These are phyloP conservation scores for Taphrina deformans DNA, from an alignment of 1,139 yeast genomes.

Conservation along the genomic window DNA sequence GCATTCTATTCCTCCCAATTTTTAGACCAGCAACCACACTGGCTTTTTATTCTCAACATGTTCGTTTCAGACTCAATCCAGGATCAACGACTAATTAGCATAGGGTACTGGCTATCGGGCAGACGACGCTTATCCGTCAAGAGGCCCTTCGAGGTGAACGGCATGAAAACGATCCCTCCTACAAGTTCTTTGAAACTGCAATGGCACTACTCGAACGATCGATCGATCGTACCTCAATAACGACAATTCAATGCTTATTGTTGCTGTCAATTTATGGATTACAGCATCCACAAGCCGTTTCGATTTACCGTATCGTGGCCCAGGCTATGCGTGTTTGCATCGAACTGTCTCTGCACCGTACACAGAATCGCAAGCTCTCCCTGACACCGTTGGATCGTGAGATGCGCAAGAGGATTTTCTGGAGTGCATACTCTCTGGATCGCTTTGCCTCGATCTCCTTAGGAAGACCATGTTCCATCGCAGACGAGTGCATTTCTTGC, in stretches of 20 bases:
- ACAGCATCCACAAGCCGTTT: slow-evolving; percentile 30
- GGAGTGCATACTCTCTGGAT: slow-evolving; percentile 40
- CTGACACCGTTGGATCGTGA: slow-evolving; percentile 36
- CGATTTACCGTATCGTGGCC: slow-evolving; percentile 24
- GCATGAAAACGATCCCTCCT: not conserved
- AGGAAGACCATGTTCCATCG: slow-evolving; percentile 41
- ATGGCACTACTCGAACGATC: slow-evolving; percentile 24
- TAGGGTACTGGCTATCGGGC: slow-evolving; percentile 29
- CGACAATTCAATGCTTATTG: slow-evolving; percentile 24
- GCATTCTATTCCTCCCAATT: slow-evolving; percentile 17
- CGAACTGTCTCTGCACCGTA: slow-evolving; percentile 28
- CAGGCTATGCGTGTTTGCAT: slow-evolving; percentile 31
- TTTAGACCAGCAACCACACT: slow-evolving; percentile 18
- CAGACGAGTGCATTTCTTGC: slow-evolving; percentile 37
- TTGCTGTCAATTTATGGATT: slow-evolving; percentile 16
- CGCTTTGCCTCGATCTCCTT: slow-evolving; percentile 38
- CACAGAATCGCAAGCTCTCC: slow-evolving; percentile 19
- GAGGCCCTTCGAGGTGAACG: slow-evolving; percentile 18
- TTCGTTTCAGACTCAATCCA: not conserved
- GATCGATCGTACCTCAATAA: slow-evolving; percentile 19
- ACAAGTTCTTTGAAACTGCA: slow-evolving; percentile 23
- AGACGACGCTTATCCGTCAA: slow-evolving; percentile 22
- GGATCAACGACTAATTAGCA: not conserved
- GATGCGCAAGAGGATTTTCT: slow-evolving; percentile 40
- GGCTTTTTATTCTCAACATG: slow-evolving; percentile 26